phyloP scores from a whole-genome alignment of 2,329 filamentous ascomycete species.

The Xylariaceae sp. region DNA sequence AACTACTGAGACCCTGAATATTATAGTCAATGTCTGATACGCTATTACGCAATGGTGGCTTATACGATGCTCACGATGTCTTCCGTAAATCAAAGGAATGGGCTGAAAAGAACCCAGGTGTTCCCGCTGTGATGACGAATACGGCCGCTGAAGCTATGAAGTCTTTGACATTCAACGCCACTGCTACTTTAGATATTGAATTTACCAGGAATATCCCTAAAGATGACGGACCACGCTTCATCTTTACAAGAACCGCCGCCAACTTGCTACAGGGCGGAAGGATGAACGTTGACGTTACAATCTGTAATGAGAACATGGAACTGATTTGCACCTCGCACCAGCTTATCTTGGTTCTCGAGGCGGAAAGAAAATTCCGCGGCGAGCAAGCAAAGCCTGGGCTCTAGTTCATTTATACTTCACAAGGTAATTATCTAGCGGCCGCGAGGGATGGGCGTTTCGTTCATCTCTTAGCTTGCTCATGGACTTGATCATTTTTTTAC shows the following conservation, averaged over 20 bases:
- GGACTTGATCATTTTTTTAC: too few species aligned
- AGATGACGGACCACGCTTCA: slow-evolving; percentile 30
- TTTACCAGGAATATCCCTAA: slow-evolving; percentile 36
- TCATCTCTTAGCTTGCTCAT: too few species aligned
- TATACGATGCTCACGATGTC: slow-evolving; percentile 34
- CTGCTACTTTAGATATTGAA: slow-evolving; percentile 37
- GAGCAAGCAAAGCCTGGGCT: too few species aligned
- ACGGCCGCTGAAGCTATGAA: slow-evolving; percentile 30
- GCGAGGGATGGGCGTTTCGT: too few species aligned
- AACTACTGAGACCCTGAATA: too few species aligned
- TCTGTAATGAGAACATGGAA: slow-evolving; percentile 35
- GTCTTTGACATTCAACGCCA: slow-evolving; percentile 27
- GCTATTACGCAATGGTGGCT: slow-evolving; percentile 33
- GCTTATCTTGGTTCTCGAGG: slow-evolving; percentile 32
- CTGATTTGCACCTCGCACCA: slow-evolving; percentile 31
- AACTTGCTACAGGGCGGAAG: slow-evolving; percentile 35
- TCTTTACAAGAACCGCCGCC: slow-evolving; percentile 31
- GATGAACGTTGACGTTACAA: slow-evolving; percentile 34
- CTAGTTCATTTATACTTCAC: too few species aligned
- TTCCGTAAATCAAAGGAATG: slow-evolving; percentile 26
- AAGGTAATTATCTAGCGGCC: too few species aligned
- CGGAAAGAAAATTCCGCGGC: slow-evolving; percentile 22
- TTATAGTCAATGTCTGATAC: slow-evolving; percentile 43
- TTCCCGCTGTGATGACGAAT: slow-evolving; percentile 25
- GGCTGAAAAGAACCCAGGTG: slow-evolving; percentile 35